These are phyloP conservation scores for Phialocephala subalpina DNA, from an alignment of 2,329 filamentous ascomycete genomes.

Conservation along the genomic window DNA sequence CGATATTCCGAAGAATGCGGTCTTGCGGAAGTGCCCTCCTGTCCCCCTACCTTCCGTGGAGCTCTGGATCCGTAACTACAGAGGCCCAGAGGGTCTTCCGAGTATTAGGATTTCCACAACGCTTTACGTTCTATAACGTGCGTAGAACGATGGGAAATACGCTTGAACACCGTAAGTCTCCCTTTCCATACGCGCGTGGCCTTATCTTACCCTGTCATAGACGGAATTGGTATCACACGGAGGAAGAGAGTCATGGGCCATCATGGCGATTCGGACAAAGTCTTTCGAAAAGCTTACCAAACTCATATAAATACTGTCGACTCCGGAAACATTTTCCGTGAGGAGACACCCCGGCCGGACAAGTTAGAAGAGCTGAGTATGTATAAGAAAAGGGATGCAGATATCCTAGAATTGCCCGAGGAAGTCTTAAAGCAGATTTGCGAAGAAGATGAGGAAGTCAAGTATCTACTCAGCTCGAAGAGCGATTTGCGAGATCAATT, in stretches of 20 bases:
- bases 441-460: neutral
- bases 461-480: neutral
- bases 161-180: slow-evolving; percentile 1
- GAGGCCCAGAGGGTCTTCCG: neutral
- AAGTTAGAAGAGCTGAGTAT: neutral
- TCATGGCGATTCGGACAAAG: neutral
- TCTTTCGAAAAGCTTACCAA: neutral
- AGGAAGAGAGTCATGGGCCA: slow-evolving; percentile 4
- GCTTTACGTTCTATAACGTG: slow-evolving; percentile 1
- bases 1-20: neutral
- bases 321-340: slow-evolving; percentile 1
- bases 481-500: neutral
- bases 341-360: neutral
- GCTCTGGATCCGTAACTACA: neutral
- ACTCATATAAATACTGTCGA: neutral
- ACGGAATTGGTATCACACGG: neutral
- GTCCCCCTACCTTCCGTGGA: neutral
- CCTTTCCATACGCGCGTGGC: neutral
- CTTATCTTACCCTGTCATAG: neutral
- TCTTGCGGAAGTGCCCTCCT: neutral
- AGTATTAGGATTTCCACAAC: neutral
- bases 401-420: neutral
- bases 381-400: neutral
- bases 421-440: neutral
- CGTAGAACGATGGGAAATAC: slow-evolving; percentile 1